These are phyloP conservation scores for Saccharomycopsis schoenii DNA, from an alignment of 805 yeast genomes.

Conservation along the genomic window DNA sequence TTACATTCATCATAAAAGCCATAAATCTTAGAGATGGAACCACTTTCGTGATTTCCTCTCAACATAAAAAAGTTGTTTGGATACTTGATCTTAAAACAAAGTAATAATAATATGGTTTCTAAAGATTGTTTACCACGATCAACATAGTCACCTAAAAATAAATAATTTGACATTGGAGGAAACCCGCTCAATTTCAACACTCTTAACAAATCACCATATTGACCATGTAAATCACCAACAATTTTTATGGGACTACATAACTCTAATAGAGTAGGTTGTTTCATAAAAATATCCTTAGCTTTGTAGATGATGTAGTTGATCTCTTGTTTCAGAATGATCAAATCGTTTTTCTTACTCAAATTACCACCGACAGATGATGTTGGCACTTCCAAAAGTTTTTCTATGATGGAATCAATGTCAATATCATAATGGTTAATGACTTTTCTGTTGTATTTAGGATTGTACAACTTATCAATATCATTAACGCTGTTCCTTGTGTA, in stretches of 20 bases:
- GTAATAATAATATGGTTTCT: slow-evolving; percentile 62
- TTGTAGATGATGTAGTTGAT: slow-evolving; percentile 15
- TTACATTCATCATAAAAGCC: slow-evolving; percentile 85
- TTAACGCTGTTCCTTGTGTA: neutral
- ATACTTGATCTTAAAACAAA: slow-evolving; percentile 74
- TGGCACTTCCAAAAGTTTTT: slow-evolving; percentile 16
- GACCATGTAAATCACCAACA: slow-evolving; percentile 84
- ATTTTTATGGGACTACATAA: slow-evolving; percentile 75
- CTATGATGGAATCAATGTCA: slow-evolving; percentile 18
- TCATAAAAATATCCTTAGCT: slow-evolving; percentile 47
- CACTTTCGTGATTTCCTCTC: slow-evolving; percentile 81
- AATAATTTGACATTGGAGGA: slow-evolving; percentile 58
- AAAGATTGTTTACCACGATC: slow-evolving; percentile 78
- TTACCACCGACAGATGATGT: slow-evolving; percentile 11
- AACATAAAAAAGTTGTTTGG: slow-evolving; percentile 75
- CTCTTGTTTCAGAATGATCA: slow-evolving; percentile 13
- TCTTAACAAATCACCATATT: slow-evolving; percentile 66
- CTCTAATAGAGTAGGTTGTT: slow-evolving; percentile 55
- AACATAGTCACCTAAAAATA: slow-evolving; percentile 75
- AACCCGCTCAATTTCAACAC: slow-evolving; percentile 78
- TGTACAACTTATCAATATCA: slow-evolving; percentile 16
- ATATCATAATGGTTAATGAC: slow-evolving; percentile 16
- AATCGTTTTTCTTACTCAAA: neutral
- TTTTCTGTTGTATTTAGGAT: slow-evolving; percentile 17
- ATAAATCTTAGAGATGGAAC: slow-evolving; percentile 72